Base-by-base conservation (phyloP, 306 rosid genomes). In the Hippophae tibetana region DNA sequence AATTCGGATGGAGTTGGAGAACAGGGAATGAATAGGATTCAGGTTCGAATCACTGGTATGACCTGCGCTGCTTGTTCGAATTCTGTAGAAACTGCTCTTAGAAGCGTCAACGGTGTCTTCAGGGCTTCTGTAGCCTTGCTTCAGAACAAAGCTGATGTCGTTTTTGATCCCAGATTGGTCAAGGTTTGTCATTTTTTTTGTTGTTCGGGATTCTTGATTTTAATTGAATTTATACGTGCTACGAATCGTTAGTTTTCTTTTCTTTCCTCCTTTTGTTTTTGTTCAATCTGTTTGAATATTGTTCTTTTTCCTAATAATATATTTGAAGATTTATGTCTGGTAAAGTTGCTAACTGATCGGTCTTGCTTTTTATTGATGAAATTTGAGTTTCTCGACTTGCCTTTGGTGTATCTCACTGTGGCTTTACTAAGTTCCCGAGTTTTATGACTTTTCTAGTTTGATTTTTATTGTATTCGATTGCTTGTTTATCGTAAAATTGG, bases 11-110 rank as follows among this genome's bases (percentile, higher is more conserved):
- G 46, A 6, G 56, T 71, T 31, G 38, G 38, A 2, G 76, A 69
- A 13, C 71, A 69, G 14, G 78, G 75, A 38, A 68, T 61, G 72
- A 75, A 65, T 80, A 76, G 78, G 74, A 63, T 88, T 75, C 96
- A 85, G 72, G 85, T 92, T 45, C 60, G 85, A 9, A 79, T 92
- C 54, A 42, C 88, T 11, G 99, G 99, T 7, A 92, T 92, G 99
- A 92, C 99, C 53, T 92, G 99, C 54, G 80, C 96, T 45, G 99
- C 99, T 11, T 92, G 99, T 78, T 92, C 99, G 26, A 87, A 77
- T 71, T 88, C 99, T 18, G 89, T 92, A 0, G 96, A 92, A 68
- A 73, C 81, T 25, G 99, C 99, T 83, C 78, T 92, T 0, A 68
- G 25, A 42, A 56, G 75, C 60, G 61, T 92, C 52, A 66, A 73